Conservation (phyloP, 306 rosid species). For the Ammopiptanthus mongolicus region DNA sequence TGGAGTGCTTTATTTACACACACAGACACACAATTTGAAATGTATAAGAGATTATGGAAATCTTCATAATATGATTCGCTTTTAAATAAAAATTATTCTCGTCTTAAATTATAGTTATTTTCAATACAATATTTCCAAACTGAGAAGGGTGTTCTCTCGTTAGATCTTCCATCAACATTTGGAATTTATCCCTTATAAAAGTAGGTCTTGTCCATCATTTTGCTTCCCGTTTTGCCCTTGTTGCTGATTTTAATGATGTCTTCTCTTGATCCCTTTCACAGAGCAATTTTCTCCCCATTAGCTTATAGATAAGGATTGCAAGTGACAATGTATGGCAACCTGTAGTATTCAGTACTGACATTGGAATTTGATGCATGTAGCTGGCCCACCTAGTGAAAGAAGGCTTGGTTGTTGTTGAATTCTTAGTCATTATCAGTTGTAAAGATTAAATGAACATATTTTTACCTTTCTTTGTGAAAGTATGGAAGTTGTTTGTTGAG, state of each 20-base stretch:
- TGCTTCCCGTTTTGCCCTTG: neutral
- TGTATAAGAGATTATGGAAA: neutral
- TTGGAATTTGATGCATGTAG: neutral
- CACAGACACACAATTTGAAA: neutral
- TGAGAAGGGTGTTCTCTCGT: neutral
- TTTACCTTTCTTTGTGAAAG: neutral
- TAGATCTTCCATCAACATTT: neutral
- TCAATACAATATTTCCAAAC: neutral
- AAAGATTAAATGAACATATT: neutral
- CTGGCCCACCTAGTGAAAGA: too few relatives aligned
- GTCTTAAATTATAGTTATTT: neutral
- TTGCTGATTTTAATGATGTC: neutral
- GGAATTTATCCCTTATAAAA: neutral
- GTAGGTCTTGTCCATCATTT: neutral
- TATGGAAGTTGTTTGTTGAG: neutral
- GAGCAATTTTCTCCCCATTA: neutral
- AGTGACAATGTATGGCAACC: neutral
- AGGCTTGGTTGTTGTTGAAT: neutral
- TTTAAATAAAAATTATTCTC: conserved; percentile 9
- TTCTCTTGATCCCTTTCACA: neutral
- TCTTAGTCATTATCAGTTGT: neutral
- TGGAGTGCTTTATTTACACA: neutral
- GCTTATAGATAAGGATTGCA: neutral
- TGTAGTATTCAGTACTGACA: neutral
- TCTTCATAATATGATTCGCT: neutral